These are phyloP conservation scores for Thymus mandschuricus DNA, from an alignment of 257 asterid genomes.

Conservation along the genomic window DNA sequence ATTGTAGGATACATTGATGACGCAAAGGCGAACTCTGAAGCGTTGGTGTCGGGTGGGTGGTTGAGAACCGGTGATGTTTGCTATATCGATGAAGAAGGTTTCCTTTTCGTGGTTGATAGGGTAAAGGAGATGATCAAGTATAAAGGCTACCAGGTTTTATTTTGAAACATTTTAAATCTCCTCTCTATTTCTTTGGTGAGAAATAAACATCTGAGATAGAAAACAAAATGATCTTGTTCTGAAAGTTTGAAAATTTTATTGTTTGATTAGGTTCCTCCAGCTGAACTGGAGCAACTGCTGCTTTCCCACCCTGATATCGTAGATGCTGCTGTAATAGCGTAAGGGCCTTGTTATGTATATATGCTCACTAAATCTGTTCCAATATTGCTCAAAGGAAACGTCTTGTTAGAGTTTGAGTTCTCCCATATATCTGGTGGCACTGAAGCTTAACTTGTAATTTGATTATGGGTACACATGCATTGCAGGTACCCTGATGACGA, in stretches of 20 bases:
- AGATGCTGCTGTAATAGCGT: conserved; percentile 67
- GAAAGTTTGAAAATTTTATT: neutral
- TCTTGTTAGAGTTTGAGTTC: neutral
- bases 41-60: conserved; percentile 45
- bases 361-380: too few relatives aligned
- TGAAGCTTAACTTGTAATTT: neutral
- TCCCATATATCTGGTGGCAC: neutral
- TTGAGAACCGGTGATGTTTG: conserved; percentile 61
- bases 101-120: conserved; percentile 55
- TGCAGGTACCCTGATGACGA: conserved; percentile 57
- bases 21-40: conserved; percentile 46
- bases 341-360: conserved; percentile 14
- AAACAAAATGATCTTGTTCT: too few relatives aligned
- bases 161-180: too few relatives aligned
- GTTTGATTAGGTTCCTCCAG: conserved; percentile 53
- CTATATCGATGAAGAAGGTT: conserved; percentile 50
- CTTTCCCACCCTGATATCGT: conserved; percentile 53
- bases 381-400: neutral
- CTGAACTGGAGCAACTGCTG: conserved; percentile 62
- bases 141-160: conserved; percentile 60
- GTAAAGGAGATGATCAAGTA: conserved; percentile 62
- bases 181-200: too few relatives aligned
- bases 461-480: neutral
- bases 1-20: conserved; percentile 47
- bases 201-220: too few relatives aligned